Base-by-base conservation (phyloP, 1,284 basidiomycete genomes). In the Heterobasidion occidentale region DNA sequence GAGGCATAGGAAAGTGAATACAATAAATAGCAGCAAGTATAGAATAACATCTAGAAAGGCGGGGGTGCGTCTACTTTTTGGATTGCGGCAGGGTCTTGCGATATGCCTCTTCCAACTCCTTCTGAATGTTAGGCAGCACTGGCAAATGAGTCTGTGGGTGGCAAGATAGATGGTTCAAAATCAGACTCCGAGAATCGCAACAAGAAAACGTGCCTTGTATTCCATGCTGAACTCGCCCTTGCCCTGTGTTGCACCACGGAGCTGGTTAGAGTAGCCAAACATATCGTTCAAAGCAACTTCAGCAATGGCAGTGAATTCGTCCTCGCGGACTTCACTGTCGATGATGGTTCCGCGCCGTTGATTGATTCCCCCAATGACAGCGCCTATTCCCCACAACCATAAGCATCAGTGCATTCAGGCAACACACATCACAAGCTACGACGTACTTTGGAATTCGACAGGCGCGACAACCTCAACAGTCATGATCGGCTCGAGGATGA, bases 211-310 rank as follows among this genome's bases (percentile, higher is more conserved):
- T 61, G 88, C 89, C 79, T 92, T 92, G 73, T 96, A 97, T 71
- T 96, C 94, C 94, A 98, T 98, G 61, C 90, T 92, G 68, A 95
- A 96, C 73, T 94, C 92, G 60, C 89, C 94, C 77, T 98, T 98
- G 67, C 94, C 94, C 74, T 99, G 96, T 0, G 96, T 99, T 61
- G 87, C 84, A 6, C 96, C 96, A 59, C 97, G 85, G 53, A 99
- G 76, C 64, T 92, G 89, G 66, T 86, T 92, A 34, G 92, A 94
- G 70, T 96, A 99, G 36, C 96, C 96, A 70, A 99, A 99, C 97
- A 99, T 99, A 68, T 99, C 96, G 72, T 96, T 98, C 70, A 99
- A 73, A 9, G 92, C 88, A 14, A 99, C 95, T 69, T 98, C 96
- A 34, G 94, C 94, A 20, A 82, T 80, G 56, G 90, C 83, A 2